Evolutionary conservation across 768 basidiomycete genomes (phyloP), one percentile per base, ranked within the genome.

Genomic region (Strobilomyces confusus): DNA sequence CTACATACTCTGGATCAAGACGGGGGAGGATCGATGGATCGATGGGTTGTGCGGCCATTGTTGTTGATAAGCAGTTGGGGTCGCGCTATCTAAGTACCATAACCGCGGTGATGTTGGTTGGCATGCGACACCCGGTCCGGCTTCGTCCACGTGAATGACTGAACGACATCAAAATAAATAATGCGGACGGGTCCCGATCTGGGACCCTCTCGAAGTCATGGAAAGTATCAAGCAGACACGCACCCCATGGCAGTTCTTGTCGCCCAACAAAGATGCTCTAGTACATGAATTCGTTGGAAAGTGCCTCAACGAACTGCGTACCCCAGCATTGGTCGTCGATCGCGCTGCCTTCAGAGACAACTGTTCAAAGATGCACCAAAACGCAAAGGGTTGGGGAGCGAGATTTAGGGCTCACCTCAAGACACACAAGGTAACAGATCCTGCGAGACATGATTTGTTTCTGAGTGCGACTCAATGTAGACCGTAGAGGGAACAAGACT

Each of bases 361-460:
- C 66, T 92, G 89, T 67, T 77, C 77, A 12, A 72, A 67, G 52
- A 91, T 94, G 85, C 85, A 87, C 58, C 66, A 73, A 45, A 83
- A 80, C 38, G 81, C 87, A 14, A 75, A 75, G 50, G 74, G 76
- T 25, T 87, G 86, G 79, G 84, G 83, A 2, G 83, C 87, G 15
- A 73, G 63, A 9, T 93, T 94, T 68, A 76, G 92, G 44, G 88
- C 85, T 5, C 92, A 94, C 68, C 77, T 94, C 48, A 95, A 94
- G 72, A 88, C 87, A 0, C 87, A 90, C 66, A 90, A 90, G 77
- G 87, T 84, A 64, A 25, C 63, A 34, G 33, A 14, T 46, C n/a
- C 12, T 14, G n/a, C 22, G 13, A 32, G 25, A 32, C 45, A 32
- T 23, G 22, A 56, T 47, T 29, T 29, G 29, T 13, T 32, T 42